Conservation (phyloP, 2,329 filamentous ascomycete species). For the Phaeophleospora eucalypticola region DNA sequence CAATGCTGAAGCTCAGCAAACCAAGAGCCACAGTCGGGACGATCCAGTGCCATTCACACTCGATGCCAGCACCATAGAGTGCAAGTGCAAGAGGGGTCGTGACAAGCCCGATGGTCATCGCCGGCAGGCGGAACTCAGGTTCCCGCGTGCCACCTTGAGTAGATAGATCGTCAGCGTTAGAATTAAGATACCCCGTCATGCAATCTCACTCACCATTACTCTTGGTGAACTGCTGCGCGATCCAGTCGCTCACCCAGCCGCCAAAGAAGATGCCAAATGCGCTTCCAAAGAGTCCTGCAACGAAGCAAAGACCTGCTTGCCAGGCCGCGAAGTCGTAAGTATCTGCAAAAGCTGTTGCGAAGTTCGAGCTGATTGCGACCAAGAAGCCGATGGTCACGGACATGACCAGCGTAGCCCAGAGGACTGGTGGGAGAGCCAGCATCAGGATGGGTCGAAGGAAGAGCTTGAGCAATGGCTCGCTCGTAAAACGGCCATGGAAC, state of each 20-base stretch:
- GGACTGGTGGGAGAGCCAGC: slow-evolving; percentile 46
- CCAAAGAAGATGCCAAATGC: slow-evolving; percentile 49
- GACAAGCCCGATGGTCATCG: slow-evolving; percentile 29
- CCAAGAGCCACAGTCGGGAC: slow-evolving; percentile 53
- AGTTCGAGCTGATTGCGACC: slow-evolving; percentile 31
- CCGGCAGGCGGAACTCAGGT: slow-evolving; percentile 35
- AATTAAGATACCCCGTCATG: too few species aligned
- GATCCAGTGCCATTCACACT: slow-evolving; percentile 45
- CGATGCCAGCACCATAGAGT: slow-evolving; percentile 33
- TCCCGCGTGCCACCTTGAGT: slow-evolving; percentile 21
- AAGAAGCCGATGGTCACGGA: slow-evolving; percentile 55
- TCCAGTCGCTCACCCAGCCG: slow-evolving; percentile 38
- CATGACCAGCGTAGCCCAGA: slow-evolving; percentile 54
- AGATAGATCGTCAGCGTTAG: too few species aligned
- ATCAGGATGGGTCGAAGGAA: slow-evolving; percentile 49
- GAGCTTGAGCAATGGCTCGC: slow-evolving; percentile 48
- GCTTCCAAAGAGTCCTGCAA: slow-evolving; percentile 48
- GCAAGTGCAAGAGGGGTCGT: slow-evolving; percentile 28
- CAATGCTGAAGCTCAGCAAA: slow-evolving; percentile 54
- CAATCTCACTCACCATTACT: slow-evolving; percentile 7
- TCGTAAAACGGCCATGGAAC: slow-evolving; percentile 42
- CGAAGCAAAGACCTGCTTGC: slow-evolving; percentile 49
- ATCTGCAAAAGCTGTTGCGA: slow-evolving; percentile 11
- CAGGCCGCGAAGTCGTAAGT: slow-evolving; percentile 23
- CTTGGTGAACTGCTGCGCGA: slow-evolving; percentile 27